phyloP scores from a whole-genome alignment of 352 stramenopile species.

The Phytophthora capsici region DNA sequence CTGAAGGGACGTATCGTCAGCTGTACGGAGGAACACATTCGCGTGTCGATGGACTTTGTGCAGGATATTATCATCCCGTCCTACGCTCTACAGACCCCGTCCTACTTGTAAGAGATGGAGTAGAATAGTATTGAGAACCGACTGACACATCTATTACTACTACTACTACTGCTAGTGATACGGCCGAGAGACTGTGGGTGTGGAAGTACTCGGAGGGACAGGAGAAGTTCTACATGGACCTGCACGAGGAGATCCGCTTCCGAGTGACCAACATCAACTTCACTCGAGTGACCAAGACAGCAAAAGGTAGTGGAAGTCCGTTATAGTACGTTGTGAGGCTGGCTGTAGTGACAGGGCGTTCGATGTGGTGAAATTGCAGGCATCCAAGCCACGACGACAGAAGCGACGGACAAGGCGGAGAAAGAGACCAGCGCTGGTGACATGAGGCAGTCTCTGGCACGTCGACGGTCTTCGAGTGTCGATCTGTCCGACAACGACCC shows the following conservation, averaged over 20 bases:
- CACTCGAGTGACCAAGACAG: slow-evolving; percentile 89
- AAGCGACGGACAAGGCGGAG: slow-evolving; percentile 73
- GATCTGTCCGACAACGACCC: slow-evolving; percentile 86
- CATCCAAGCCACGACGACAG: slow-evolving; percentile 86
- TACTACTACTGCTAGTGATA: too few relatives aligned
- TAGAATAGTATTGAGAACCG: not conserved
- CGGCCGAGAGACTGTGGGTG: slow-evolving; percentile 79
- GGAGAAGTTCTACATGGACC: slow-evolving; percentile 90
- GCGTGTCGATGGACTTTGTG: slow-evolving; percentile 91
- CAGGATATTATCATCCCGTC: slow-evolving; percentile 91
- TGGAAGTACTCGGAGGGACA: slow-evolving; percentile 90
- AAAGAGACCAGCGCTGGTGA: slow-evolving; percentile 56
- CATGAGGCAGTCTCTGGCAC: slow-evolving; percentile 75
- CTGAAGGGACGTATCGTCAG: slow-evolving; percentile 89
- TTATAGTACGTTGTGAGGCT: too few relatives aligned
- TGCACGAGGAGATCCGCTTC: slow-evolving; percentile 89
- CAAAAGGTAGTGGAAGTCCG: too few relatives aligned
- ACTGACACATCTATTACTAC: too few relatives aligned
- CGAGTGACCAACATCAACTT: slow-evolving; percentile 91
- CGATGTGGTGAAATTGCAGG: slow-evolving; percentile 29
- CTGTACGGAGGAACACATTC: slow-evolving; percentile 90
- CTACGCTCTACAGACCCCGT: slow-evolving; percentile 88
- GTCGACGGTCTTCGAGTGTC: slow-evolving; percentile 81
- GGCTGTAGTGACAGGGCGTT: not conserved
- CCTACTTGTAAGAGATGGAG: slow-evolving; percentile 63